A percentile compares a stretch with the other conserved stretches of the same genome.
Evolutionary conservation across 441 rosid species (phyloP).

Genomic region (Manihot esculenta): DNA sequence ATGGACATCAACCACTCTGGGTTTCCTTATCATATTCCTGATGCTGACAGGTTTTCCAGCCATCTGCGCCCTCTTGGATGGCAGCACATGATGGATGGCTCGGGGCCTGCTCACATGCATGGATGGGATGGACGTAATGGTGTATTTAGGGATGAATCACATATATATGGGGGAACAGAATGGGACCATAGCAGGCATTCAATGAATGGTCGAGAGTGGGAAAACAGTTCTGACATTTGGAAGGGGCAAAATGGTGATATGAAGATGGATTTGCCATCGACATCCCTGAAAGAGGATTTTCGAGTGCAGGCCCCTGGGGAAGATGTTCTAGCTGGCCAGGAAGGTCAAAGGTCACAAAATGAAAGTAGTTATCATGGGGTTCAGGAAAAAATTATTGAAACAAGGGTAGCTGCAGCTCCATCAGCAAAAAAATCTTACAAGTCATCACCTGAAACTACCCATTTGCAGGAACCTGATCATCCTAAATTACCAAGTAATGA

Average conservation of each 20-base stretch:
- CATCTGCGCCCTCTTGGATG: conserved; percentile 94
- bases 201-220: conserved; percentile 76
- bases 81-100: conserved; percentile 87
- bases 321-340: conserved; percentile 49
- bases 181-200: conserved; percentile 87
- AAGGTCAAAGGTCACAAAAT: conserved; percentile 37
- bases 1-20: conserved; percentile 83
- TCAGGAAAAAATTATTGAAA: conserved; percentile 42
- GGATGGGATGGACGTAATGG: conserved; percentile 89
- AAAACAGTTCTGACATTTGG: conserved; percentile 68
- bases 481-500: conserved; percentile 35
- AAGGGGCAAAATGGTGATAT: conserved; percentile 76
- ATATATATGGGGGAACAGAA: conserved; percentile 64
- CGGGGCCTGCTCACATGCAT: conserved; percentile 81
- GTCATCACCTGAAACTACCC: conserved; percentile 33
- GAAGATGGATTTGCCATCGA: conserved; percentile 50
- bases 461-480: conserved; percentile 42
- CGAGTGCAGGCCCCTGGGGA: conserved; percentile 48
- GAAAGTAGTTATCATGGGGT: conserved; percentile 34
- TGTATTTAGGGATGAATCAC: conserved; percentile 82
- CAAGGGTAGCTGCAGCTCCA: conserved; percentile 36
- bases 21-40: conserved; percentile 74
- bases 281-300: conserved; percentile 60
- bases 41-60: conserved; percentile 77
- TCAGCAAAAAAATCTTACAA: conserved; percentile 41